phyloP scores from a whole-genome alignment of 208 protist species.

The Borovskyia barvae region DNA sequence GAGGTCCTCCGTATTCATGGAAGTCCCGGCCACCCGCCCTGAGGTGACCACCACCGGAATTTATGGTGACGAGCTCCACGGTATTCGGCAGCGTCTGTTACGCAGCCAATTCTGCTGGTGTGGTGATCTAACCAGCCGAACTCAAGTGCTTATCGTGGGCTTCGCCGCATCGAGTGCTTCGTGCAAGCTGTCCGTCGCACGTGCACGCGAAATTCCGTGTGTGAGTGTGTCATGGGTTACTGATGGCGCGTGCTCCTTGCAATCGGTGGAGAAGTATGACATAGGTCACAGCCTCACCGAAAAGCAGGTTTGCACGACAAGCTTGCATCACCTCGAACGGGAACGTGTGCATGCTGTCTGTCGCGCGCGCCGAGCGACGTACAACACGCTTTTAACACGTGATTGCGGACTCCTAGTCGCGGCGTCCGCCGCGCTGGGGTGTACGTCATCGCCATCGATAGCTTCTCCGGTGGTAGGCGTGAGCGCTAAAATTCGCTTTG shows the following conservation, averaged over 20 bases:
- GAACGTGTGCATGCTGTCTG: constrained; percentile 27
- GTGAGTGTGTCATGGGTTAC: constrained; percentile 50
- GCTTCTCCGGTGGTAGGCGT: not conserved
- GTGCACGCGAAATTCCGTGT: constrained; percentile 50
- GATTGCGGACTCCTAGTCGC: constrained; percentile 44
- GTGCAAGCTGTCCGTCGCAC: constrained; percentile 48
- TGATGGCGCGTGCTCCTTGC: constrained; percentile 36
- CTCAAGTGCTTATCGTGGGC: constrained; percentile 45
- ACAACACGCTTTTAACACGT: constrained; percentile 32
- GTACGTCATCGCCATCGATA: constrained; percentile 1
- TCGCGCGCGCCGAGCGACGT: constrained; percentile 21
- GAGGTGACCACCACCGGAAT: constrained; percentile 65
- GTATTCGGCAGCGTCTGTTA: constrained; percentile 28
- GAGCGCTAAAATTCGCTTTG: constrained; percentile 32
- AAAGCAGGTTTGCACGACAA: constrained; percentile 49
- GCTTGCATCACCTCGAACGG: constrained; percentile 28
- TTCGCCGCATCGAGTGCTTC: constrained; percentile 12
- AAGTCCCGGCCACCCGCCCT: constrained; percentile 33
- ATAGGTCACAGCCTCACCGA: constrained; percentile 29
- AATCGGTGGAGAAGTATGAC: constrained; percentile 26
- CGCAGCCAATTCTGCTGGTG: constrained; percentile 30
- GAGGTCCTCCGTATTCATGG: constrained; percentile 5
- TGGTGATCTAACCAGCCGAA: constrained; percentile 40
- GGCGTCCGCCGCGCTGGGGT: constrained; percentile 4
- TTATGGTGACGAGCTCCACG: constrained; percentile 39